phyloP scores from a whole-genome alignment of 768 basidiomycete genomes.

The Solioccasus polychromus region DNA sequence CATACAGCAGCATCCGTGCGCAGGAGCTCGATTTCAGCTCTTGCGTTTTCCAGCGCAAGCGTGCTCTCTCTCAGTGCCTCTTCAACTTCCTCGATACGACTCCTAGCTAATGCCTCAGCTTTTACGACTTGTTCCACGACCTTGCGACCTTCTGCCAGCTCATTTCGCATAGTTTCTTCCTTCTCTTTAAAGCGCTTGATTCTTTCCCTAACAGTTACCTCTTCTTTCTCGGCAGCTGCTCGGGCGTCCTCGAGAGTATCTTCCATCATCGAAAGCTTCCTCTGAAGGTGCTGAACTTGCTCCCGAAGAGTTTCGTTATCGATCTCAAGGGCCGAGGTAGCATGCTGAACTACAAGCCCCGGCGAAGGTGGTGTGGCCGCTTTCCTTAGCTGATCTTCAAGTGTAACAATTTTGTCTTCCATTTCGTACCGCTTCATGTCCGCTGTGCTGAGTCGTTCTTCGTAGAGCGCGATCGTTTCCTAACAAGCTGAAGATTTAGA shows the following conservation, averaged over 20 bases:
- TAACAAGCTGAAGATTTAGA: constrained; percentile 27
- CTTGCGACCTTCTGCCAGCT: constrained; percentile 62
- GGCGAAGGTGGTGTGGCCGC: constrained; percentile 33
- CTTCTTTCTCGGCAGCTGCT: constrained; percentile 71
- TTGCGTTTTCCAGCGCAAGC: constrained; percentile 81
- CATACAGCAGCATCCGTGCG: constrained; percentile 75
- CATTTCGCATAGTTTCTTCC: constrained; percentile 67
- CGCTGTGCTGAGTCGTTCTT: constrained; percentile 74
- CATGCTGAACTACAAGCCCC: constrained; percentile 35
- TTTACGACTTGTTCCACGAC: constrained; percentile 62
- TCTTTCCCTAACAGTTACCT: constrained; percentile 55
- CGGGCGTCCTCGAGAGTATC: constrained; percentile 81
- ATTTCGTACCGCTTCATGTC: constrained; percentile 76
- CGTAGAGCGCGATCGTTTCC: constrained; percentile 95
- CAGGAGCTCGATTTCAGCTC: constrained; percentile 82
- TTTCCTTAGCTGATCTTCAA: constrained; percentile 51
- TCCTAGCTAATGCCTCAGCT: constrained; percentile 58
- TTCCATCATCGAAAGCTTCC: constrained; percentile 71
- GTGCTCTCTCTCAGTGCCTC: constrained; percentile 87
- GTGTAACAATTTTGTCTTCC: constrained; percentile 56
- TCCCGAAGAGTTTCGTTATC: constrained; percentile 92
- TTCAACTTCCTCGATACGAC: constrained; percentile 80
- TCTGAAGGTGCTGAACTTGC: constrained; percentile 85
- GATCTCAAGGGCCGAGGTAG: constrained; percentile 79
- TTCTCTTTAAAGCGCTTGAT: constrained; percentile 70